Conservation (phyloP, 2,329 filamentous ascomycete genomes). For the Lasiodiplodia theobromae region DNA sequence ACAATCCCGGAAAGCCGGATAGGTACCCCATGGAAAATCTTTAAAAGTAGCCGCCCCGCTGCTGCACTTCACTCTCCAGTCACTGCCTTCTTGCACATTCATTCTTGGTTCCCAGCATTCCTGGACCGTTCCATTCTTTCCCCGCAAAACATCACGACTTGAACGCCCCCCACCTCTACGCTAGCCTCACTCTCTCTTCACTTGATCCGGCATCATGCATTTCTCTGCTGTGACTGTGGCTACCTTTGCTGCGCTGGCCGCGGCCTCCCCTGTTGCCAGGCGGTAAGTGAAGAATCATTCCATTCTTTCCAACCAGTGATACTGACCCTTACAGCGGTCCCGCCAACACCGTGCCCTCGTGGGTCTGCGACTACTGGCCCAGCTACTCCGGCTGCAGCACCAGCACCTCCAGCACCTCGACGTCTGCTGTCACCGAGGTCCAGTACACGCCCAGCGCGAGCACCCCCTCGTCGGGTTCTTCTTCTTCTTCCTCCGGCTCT, state of each 20-base stretch:
- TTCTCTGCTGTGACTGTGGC: not conserved
- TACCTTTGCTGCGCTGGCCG: constrained; percentile 11
- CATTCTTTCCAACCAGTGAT: not conserved
- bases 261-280: not conserved
- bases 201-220: constrained; percentile 9
- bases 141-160: not conserved
- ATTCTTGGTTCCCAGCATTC: not conserved
- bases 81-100: not conserved
- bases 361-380: constrained; percentile 3
- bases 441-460: too few relatives aligned
- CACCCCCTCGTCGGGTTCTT: not conserved
- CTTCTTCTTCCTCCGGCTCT: not conserved
- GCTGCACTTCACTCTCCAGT: not conserved
- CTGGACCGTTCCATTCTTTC: constrained; percentile 3
- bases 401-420: not conserved
- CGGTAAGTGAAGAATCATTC: not conserved
- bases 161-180: too few relatives aligned
- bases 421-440: not conserved
- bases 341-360: not conserved
- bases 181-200: not conserved
- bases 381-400: not conserved
- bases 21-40: not conserved
- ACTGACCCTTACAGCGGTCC: not conserved
- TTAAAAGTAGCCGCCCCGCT: not conserved
- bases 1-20: not conserved